Evolutionary conservation across 225 moss, liverwort and hornwort species (phyloP).

Genomic region (Sphagnum tenellum): DNA sequence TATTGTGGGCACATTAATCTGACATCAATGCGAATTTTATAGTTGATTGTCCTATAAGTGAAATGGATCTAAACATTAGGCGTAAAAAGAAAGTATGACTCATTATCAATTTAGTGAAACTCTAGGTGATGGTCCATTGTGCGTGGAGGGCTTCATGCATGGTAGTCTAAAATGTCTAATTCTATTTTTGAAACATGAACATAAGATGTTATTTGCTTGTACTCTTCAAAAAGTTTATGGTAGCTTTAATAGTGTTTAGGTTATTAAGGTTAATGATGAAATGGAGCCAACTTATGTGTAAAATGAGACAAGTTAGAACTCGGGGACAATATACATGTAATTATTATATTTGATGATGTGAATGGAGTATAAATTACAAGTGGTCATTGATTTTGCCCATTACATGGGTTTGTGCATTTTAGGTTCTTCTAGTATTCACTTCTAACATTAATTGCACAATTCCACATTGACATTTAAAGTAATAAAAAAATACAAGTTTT

Average conservation of each 20-base stretch:
- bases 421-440: slow-evolving; percentile 88
- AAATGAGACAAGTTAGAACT: no score
- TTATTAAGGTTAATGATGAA: no score
- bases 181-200: no score
- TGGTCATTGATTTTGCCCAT: slow-evolving; percentile 79
- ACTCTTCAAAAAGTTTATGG: slow-evolving; percentile 1
- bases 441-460: no score
- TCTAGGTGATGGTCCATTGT: slow-evolving; percentile 5
- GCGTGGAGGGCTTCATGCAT: slow-evolving; percentile 4
- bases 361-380: slow-evolving; percentile 23
- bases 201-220: no score
- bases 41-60: slow-evolving; percentile 26
- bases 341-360: slow-evolving; percentile 1
- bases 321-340: no score
- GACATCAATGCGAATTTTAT: slow-evolving; percentile 8
- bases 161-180: slow-evolving; percentile 3
- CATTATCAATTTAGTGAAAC: slow-evolving; percentile 14
- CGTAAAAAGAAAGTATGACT: slow-evolving; percentile 50
- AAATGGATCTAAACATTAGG: slow-evolving; percentile 54
- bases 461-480: no score
- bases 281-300: no score
- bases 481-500: no score
- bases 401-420: slow-evolving; percentile 85
- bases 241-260: neutral
- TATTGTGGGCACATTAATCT: slow-evolving; percentile 35